Conservation (phyloP, 1,139 yeast genomes). For the Pichia sp. region DNA sequence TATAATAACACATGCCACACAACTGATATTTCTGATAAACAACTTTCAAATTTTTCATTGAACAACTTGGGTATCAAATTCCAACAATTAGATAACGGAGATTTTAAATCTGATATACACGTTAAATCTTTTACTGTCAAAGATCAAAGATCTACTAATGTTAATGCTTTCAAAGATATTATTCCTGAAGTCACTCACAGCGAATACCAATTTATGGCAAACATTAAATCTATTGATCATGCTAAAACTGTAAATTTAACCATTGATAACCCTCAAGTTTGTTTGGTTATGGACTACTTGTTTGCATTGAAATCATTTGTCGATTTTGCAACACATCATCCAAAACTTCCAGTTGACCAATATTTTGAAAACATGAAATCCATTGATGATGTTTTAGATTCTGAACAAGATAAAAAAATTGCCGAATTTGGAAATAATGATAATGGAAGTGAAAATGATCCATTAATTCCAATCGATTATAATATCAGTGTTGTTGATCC, state of each 20-base stretch:
- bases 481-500: constrained; percentile 72
- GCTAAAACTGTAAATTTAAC: constrained; percentile 42
- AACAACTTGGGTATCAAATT: constrained; percentile 51
- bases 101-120: constrained; percentile 53
- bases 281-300: constrained; percentile 79
- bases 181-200: constrained; percentile 64
- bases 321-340: constrained; percentile 34
- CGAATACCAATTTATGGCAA: constrained; percentile 66
- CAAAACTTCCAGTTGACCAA: constrained; percentile 10
- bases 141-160: constrained; percentile 58
- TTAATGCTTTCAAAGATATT: constrained; percentile 69
- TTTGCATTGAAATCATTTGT: constrained; percentile 66
- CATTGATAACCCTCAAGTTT: constrained; percentile 72
- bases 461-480: constrained; percentile 29
- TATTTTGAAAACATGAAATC: constrained; percentile 2
- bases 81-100: constrained; percentile 46
- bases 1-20: constrained; percentile 49
- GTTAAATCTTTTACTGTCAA: constrained; percentile 70
- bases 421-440: constrained; percentile 4
- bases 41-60: constrained; percentile 59
- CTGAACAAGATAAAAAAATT: constrained; percentile 6
- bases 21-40: constrained; percentile 34
- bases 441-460: background rate
- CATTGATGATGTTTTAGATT: constrained; percentile 12
- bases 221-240: constrained; percentile 37